phyloP scores from a whole-genome alignment of 371 early-diverging fungal species.

The Lichtheimia ornata region DNA sequence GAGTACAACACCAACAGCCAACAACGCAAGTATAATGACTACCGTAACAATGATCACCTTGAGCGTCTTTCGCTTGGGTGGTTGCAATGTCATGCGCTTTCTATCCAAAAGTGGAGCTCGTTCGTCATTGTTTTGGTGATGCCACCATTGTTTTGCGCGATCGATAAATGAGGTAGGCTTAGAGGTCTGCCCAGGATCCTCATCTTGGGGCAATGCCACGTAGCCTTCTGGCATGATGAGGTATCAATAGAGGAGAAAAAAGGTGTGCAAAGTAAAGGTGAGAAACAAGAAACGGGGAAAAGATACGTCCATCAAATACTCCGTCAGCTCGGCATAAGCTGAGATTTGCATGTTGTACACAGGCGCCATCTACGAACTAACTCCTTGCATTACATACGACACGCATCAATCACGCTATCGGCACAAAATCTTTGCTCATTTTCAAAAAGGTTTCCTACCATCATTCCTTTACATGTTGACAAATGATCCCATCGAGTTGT shows the following conservation, averaged over 20 bases:
- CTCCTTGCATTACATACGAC: too few relatives aligned
- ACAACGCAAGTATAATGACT: conserved; percentile 21
- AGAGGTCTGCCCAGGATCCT: not conserved
- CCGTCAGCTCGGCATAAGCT: too few relatives aligned
- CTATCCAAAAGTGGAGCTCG: conserved; percentile 37
- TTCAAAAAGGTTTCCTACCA: too few relatives aligned
- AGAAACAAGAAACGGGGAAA: not conserved
- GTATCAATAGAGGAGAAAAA: not conserved
- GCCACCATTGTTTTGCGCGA: conserved; percentile 18
- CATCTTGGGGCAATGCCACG: conserved; percentile 18
- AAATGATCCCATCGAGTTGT: too few relatives aligned
- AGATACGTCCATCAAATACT: not conserved
- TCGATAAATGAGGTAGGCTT: conserved; percentile 7
- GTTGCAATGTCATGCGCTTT: conserved; percentile 38
- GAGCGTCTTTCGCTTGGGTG: conserved; percentile 26
- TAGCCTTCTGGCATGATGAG: conserved; percentile 17
- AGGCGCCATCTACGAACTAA: too few relatives aligned
- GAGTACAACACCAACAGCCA: conserved; percentile 17
- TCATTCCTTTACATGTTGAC: too few relatives aligned
- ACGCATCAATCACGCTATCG: too few relatives aligned
- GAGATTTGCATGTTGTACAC: too few relatives aligned
- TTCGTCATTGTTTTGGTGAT: conserved; percentile 13
- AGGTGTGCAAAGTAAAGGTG: conserved; percentile 7
- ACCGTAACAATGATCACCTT: conserved; percentile 24
- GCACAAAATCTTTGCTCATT: too few relatives aligned